Evolutionary conservation across 2,329 filamentous ascomycete species (phyloP).

Genomic region (Penicillium sp.): DNA sequence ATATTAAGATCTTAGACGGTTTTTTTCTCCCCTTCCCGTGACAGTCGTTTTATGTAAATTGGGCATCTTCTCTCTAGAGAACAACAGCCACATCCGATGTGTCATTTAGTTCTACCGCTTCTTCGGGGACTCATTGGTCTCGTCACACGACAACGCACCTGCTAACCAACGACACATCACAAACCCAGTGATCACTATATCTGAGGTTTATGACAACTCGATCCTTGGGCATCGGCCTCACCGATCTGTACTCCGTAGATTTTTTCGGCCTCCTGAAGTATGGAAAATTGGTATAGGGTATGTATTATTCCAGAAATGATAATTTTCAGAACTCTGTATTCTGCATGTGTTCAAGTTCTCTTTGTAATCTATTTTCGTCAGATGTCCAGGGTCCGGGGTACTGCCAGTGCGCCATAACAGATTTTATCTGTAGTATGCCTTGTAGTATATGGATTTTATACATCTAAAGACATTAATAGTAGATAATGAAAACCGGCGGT

Average conservation of each 20-base stretch:
- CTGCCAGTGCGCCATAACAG: too few species aligned
- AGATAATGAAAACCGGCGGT: too few species aligned
- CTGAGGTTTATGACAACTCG: background rate
- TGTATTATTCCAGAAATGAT: background rate
- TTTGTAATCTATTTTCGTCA: slow-evolving; percentile 8
- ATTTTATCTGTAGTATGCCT: too few species aligned
- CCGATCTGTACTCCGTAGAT: background rate
- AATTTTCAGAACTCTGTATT: background rate
- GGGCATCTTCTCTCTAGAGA: background rate
- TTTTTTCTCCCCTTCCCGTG: slow-evolving; percentile 1
- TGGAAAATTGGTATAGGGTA: slow-evolving; percentile 1
- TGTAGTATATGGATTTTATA: too few species aligned
- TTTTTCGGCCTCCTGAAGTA: background rate
- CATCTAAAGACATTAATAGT: too few species aligned
- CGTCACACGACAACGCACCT: slow-evolving; percentile 23
- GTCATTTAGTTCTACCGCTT: slow-evolving; percentile 11
- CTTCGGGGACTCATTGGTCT: slow-evolving; percentile 12
- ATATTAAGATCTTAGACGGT: background rate
- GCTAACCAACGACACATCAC: slow-evolving; percentile 19
- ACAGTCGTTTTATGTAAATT: background rate
- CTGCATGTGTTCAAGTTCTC: background rate
- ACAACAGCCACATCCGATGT: background rate
- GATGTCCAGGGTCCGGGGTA: background rate
- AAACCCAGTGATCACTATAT: slow-evolving; percentile 6
- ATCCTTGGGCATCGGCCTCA: background rate